A percentile compares a stretch with the other conserved stretches of the same genome.
These are phyloP conservation scores for Ceriops zippeliana DNA, from an alignment of 345 rosid species.

Conservation along the genomic window DNA sequence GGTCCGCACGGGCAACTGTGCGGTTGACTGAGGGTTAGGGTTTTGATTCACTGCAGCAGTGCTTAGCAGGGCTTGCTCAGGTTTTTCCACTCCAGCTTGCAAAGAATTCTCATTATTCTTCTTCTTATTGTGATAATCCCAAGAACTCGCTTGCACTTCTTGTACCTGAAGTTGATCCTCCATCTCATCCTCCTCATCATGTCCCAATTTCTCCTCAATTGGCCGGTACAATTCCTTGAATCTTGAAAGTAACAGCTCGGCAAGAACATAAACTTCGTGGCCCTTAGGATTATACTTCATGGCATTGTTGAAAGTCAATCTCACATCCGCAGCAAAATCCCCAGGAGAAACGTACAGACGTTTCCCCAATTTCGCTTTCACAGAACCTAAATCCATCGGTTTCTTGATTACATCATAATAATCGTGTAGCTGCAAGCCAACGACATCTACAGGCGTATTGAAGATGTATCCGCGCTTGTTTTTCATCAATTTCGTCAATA, in stretches of 20 bases:
- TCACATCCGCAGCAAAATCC: constrained; percentile 65
- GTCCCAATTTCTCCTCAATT: constrained; percentile 29
- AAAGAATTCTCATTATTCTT: constrained; percentile 14
- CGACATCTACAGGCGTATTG: constrained; percentile 63
- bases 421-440: constrained; percentile 54
- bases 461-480: constrained; percentile 59
- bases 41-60: constrained; percentile 12
- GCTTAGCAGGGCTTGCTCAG: constrained; percentile 20
- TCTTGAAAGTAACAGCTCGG: constrained; percentile 43
- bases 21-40: constrained; percentile 17
- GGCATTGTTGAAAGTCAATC: constrained; percentile 71
- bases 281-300: constrained; percentile 71
- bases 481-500: constrained; percentile 68
- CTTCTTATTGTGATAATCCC: constrained; percentile 28
- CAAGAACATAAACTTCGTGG: constrained; percentile 56
- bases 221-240: constrained; percentile 54
- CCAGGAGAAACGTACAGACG: constrained; percentile 46
- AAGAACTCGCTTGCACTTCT: constrained; percentile 48
- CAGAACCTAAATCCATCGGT: constrained; percentile 85
- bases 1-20: constrained; percentile 37
- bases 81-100: constrained; percentile 22
- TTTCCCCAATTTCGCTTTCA: constrained; percentile 47
- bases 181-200: constrained; percentile 8
- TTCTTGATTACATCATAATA: constrained; percentile 51
- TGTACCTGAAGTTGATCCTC: constrained; percentile 19